Evolutionary conservation across 352 stramenopile species (phyloP), one percentile per base, ranked within the genome.

Genomic region (Globisporangium cederbergense): DNA sequence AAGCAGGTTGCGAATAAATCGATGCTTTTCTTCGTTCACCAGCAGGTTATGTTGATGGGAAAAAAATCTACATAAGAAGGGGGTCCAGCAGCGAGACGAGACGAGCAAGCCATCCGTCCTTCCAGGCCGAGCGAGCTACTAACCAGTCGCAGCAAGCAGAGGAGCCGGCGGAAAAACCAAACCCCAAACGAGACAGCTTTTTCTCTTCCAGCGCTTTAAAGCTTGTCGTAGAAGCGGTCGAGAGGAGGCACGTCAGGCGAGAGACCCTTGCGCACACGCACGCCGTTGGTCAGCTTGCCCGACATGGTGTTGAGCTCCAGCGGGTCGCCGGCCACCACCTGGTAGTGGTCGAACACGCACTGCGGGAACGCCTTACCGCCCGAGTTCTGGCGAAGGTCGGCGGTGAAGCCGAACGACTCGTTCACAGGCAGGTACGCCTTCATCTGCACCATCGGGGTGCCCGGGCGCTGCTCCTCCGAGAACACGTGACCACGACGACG

Each of bases 401-500:
- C 95, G 56, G 97, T 99, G 93, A 99, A 99, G 70, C 98, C 98
- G 78, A 99, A 99, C 56, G 97, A 99, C 84, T 99, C 98, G 88
- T 98, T 99, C 34, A 99, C 97, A 72, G 97, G 97, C 74, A 99
- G 77, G 90, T 99, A 99, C 45, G 97, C 97, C 86, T 99, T 98
- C 49, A 99, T 86, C 75, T 98, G 97, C 88, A 99, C 98, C 89
- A 98, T 98, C 38, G 97, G 97, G 64, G 97, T 99, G 82, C 98
- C 98, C 51, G 96, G 95, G 70, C 92, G 92, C 82, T 99, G 96
- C 77, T 99, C 97, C 86, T 99, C 98, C 53, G 90, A 95, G 76
- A 99, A 99, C 54, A 99, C 98, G 79, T 99, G 95, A 68, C 98
- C 98, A 89, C 98, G 97, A 88, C 97, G 93, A 62, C 95, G 94